phyloP scores from a whole-genome alignment of 345 rosid genomes.

The Triadica sebifera region DNA sequence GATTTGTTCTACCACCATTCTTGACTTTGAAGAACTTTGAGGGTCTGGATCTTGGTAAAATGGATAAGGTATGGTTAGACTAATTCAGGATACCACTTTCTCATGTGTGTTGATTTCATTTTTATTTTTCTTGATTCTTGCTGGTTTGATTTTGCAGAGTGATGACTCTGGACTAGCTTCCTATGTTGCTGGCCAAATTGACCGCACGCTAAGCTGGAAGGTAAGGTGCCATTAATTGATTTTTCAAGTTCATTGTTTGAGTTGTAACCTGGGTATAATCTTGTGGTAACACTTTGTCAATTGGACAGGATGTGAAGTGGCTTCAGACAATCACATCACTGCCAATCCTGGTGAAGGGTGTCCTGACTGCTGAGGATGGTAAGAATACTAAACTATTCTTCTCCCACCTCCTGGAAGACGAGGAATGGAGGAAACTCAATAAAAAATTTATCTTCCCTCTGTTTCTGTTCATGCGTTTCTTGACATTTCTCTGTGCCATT shows the following conservation, averaged over 20 bases:
- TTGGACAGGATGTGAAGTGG: conserved; percentile 76
- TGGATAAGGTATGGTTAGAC: conserved; percentile 46
- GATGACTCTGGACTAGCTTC: conserved; percentile 88
- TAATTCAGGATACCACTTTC: neutral
- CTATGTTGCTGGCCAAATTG: conserved; percentile 83
- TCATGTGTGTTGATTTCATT: neutral
- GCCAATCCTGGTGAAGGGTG: conserved; percentile 95
- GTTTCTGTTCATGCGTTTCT: neutral
- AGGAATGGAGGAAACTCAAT: neutral
- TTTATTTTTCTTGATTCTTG: conserved; percentile 6
- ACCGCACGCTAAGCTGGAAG: conserved; percentile 86
- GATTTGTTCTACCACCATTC: conserved; percentile 68
- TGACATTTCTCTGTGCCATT: neutral
- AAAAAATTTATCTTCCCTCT: neutral
- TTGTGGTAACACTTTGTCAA: neutral
- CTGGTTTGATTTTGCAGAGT: conserved; percentile 42
- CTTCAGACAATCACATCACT: conserved; percentile 84
- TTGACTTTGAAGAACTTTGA: conserved; percentile 87
- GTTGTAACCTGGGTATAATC: neutral
- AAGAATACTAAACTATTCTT: conserved; percentile 24
- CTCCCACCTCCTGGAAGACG: neutral
- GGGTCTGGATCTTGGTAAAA: conserved; percentile 76
- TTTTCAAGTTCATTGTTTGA: neutral
- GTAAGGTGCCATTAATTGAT: conserved; percentile 26
- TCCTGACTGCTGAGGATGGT: conserved; percentile 89